phyloP scores from a whole-genome alignment of 345 rosid species.

The Populus alba region DNA sequence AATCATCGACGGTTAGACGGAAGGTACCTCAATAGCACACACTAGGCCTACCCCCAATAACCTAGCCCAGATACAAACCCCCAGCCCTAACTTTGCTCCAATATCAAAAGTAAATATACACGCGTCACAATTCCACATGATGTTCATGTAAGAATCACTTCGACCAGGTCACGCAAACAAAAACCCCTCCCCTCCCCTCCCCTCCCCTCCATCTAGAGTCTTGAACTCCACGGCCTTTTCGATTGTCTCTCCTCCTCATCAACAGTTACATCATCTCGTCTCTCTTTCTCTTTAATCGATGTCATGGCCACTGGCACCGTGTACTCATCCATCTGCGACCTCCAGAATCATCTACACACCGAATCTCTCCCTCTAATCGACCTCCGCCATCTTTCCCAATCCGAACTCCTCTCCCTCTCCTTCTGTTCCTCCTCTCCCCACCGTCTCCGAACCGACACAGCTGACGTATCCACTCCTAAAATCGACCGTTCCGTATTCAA shows the following conservation, averaged over 20 bases:
- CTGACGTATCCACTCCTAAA: conserved; percentile 57
- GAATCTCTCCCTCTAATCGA: conserved; percentile 61
- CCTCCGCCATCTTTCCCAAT: conserved; percentile 57
- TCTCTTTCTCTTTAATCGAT: conserved; percentile 5
- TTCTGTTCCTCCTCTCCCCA: conserved; percentile 37
- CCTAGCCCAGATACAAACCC: not conserved
- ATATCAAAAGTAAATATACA: too few species aligned
- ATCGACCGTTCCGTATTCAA: conserved; percentile 90
- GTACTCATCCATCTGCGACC: conserved; percentile 26
- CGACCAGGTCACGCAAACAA: not conserved
- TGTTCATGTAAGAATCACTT: not conserved
- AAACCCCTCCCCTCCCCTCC: not conserved
- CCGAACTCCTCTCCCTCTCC: conserved; percentile 52
- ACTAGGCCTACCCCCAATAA: not conserved
- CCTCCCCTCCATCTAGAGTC: not conserved
- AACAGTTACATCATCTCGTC: not conserved
- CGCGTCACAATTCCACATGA: not conserved
- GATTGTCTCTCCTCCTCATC: not conserved
- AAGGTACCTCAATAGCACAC: not conserved
- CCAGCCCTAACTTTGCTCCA: not conserved
- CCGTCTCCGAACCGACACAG: conserved; percentile 24
- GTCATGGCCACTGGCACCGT: conserved; percentile 42
- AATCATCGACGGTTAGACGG: not conserved
- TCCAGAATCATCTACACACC: conserved; percentile 8
- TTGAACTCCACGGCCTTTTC: not conserved